Percentiles rank a stretch among this genome's conserved stretches.
Evolutionary conservation across 2,329 filamentous ascomycete genomes (phyloP).

Genomic region (Botrytis pseudocinerea): DNA sequence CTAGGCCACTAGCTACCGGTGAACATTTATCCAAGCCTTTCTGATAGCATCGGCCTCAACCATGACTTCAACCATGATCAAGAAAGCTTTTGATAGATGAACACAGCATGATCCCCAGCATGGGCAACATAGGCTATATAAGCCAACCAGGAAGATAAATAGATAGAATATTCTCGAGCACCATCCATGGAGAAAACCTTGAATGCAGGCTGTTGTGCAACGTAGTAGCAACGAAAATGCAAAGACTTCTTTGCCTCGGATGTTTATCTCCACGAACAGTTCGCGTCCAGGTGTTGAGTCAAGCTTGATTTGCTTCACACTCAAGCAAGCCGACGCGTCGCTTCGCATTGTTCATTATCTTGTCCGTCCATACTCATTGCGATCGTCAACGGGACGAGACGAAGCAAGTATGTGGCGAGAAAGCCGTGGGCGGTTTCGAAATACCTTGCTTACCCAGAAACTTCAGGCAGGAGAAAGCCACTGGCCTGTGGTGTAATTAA

Average conservation of each 20-base stretch:
- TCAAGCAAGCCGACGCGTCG: neutral
- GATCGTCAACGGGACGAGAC: conserved; percentile 1
- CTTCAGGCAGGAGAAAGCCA: conserved; percentile 4
- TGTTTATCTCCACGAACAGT: conserved; percentile 7
- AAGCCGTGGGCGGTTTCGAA: conserved; percentile 9
- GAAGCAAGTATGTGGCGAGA: conserved; percentile 6
- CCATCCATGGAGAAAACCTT: neutral
- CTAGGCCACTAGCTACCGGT: conserved; percentile 4
- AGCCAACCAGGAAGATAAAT: neutral
- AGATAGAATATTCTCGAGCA: conserved; percentile 13
- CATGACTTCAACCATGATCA: neutral
- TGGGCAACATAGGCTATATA: neutral
- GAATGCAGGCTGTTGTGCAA: conserved; percentile 12
- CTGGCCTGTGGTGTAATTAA: conserved; percentile 14
- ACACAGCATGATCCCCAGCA: conserved; percentile 9
- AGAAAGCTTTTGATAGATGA: neutral
- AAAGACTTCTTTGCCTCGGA: conserved; percentile 12
- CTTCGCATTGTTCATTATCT: neutral
- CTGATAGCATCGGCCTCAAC: neutral
- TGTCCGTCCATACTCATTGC: neutral
- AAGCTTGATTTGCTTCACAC: conserved; percentile 7
- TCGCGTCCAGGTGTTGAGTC: conserved; percentile 5
- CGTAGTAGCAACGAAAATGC: conserved; percentile 18
- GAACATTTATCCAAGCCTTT: neutral
- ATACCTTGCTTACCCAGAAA: neutral